Evolutionary conservation across 352 stramenopile species (phyloP).

Genomic region (Phytophthora fragariae): DNA sequence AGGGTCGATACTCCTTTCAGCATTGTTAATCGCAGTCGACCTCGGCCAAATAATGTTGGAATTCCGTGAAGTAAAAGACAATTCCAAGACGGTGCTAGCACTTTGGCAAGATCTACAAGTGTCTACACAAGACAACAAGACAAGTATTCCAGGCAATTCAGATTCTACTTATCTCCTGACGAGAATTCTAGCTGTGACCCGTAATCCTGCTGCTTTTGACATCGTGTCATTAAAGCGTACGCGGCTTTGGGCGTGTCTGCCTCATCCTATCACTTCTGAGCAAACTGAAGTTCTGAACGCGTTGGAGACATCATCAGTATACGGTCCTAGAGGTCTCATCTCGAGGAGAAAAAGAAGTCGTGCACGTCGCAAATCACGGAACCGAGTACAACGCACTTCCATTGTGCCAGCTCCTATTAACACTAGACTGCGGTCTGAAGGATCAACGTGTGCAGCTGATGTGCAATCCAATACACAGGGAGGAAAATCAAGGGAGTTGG

Average conservation of each 20-base stretch:
- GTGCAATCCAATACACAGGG: neutral
- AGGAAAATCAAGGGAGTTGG: neutral
- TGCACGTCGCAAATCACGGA: neutral
- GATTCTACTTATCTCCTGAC: neutral
- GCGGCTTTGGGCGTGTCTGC: conserved; percentile 13
- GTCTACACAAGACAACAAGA: neutral
- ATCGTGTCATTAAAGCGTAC: neutral
- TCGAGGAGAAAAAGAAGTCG: neutral
- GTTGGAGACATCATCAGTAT: neutral
- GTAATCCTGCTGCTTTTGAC: neutral
- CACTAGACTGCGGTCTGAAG: neutral
- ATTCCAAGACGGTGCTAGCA: neutral
- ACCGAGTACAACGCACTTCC: neutral
- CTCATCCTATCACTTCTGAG: neutral
- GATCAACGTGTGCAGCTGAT: neutral
- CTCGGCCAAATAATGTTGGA: neutral
- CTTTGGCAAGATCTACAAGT: neutral
- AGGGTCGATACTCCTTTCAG: neutral
- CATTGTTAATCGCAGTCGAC: neutral
- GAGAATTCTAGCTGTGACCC: conserved; percentile 4
- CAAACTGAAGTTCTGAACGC: neutral
- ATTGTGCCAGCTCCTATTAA: neutral
- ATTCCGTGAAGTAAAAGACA: neutral
- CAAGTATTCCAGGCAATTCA: neutral
- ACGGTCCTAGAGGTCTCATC: neutral